A percentile compares a stretch with the other conserved stretches of the same genome.
These are phyloP conservation scores for Chlorella vulgaris DNA, from an alignment of 139 green algal genomes.

Conservation along the genomic window DNA sequence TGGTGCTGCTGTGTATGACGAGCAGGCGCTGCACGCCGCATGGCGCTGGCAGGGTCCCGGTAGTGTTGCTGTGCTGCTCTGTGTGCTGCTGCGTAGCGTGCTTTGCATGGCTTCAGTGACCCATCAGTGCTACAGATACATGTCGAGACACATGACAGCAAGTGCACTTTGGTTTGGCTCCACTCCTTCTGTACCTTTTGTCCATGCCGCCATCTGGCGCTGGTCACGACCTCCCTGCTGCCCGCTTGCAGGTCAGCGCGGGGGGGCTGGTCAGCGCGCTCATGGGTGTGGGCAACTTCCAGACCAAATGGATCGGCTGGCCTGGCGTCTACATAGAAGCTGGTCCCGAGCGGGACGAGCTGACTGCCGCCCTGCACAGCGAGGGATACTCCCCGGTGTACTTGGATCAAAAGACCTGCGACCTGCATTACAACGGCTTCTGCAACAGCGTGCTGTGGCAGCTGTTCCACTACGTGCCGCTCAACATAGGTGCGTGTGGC, in stretches of 20 bases:
- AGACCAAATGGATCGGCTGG: conserved; percentile 96
- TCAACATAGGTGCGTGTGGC: conserved; percentile 70
- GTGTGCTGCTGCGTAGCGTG: too few relatives aligned
- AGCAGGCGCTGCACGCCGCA: too few relatives aligned
- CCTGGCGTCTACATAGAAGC: conserved; percentile 85
- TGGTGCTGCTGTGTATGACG: not conserved
- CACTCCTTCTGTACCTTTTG: too few relatives aligned
- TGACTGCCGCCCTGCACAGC: conserved; percentile 73
- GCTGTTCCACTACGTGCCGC: conserved; percentile 98
- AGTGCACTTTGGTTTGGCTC: too few relatives aligned
- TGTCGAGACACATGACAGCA: too few relatives aligned
- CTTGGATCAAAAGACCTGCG: conserved; percentile 66
- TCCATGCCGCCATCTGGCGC: too few relatives aligned
- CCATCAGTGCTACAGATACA: too few relatives aligned
- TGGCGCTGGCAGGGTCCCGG: too few relatives aligned
- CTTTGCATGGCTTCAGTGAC: too few relatives aligned
- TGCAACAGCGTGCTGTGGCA: conserved; percentile 99
- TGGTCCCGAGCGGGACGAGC: conserved; percentile 68
- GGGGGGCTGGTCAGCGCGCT: conserved; percentile 94
- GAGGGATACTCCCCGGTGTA: conserved; percentile 93
- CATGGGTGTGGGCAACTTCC: conserved; percentile 87
- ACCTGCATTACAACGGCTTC: conserved; percentile 89
- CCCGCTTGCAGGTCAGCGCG: conserved; percentile 74
- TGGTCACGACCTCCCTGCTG: too few relatives aligned
- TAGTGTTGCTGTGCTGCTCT: too few relatives aligned